Base-by-base conservation (phyloP, 2,329 filamentous ascomycete species). In the Aspergillus ruber region DNA sequence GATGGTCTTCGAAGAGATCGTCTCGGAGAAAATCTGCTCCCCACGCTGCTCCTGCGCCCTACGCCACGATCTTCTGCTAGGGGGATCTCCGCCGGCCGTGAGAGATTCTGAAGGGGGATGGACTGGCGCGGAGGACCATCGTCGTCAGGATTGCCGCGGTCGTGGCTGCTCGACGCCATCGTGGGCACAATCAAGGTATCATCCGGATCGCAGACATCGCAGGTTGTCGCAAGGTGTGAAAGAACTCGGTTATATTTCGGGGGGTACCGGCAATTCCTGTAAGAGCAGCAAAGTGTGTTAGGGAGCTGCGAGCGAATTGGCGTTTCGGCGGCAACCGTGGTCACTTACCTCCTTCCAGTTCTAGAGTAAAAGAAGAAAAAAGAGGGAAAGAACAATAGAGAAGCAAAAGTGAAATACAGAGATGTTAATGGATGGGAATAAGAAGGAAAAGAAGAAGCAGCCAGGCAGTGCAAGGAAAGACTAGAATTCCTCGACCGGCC, bases 81-180 rank as follows among this genome's bases (percentile, higher is more conserved):
- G 42, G 49, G 51, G 21, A 50, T 54, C 46, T 65, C 66, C 29
- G 65, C 65, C 21, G 66, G 63, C 49, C 67, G 65, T 10, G 73
- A 72, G 32, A 87, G 73, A 57, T 84, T 80, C 66, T 83, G 83
- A 49, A 91, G 74, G 50, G 85, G 86, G 70, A 93, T 90, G 52
- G 84, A 84, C 46, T 70, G 68, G 49, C 61, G 52, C n/a, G 54
- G 52, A 18, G 58, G 52, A 45, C 53, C 51, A 45, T 55, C 55
- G 35, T 64, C 57, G 46, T 56, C 53, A 49, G 57, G 50, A 54
- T 60, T 50, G 51, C 58, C 60, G 55, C 54, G 55, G 55, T 56
- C 59, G 52, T 65, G 61, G 56, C 60, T 62, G 55, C 61, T 64
- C 45, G 68, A 64, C 60, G 69, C 69, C 69, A 72, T 72, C 56